Conservation (phyloP, 2,329 filamentous ascomycete genomes). For the Trichophaea hybrida region DNA sequence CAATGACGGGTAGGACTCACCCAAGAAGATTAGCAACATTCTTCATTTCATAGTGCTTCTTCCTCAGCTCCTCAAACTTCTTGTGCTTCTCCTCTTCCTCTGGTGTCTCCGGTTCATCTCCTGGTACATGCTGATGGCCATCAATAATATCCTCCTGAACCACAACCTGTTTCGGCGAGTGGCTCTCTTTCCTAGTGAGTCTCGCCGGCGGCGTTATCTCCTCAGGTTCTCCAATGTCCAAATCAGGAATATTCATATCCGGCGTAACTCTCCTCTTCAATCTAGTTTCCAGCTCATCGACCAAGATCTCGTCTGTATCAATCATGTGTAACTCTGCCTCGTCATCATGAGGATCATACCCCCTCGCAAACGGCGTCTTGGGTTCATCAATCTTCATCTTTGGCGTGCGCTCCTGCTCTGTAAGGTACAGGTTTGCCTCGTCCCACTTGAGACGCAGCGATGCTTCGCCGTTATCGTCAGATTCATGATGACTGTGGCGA, state of each 20-base stretch:
- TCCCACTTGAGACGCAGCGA: slow-evolving; percentile 89
- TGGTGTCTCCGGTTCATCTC: slow-evolving; percentile 45
- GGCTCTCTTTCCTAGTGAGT: slow-evolving; percentile 26
- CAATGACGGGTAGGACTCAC: slow-evolving; percentile 33
- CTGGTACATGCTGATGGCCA: slow-evolving; percentile 35
- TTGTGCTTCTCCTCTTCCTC: slow-evolving; percentile 84
- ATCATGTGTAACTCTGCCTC: slow-evolving; percentile 52
- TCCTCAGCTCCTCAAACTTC: slow-evolving; percentile 79
- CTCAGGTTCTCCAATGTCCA: slow-evolving; percentile 84
- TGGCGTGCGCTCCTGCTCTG: slow-evolving; percentile 83
- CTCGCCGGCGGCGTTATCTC: slow-evolving; percentile 33
- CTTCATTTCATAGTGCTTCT: slow-evolving; percentile 98
- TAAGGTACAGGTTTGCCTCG: slow-evolving; percentile 92
- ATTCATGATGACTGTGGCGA: slow-evolving; percentile 47
- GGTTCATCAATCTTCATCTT: slow-evolving; percentile 99
- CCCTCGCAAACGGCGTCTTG: slow-evolving; percentile 89
- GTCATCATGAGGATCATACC: slow-evolving; percentile 81
- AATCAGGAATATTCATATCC: slow-evolving; percentile 74
- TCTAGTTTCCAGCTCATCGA: slow-evolving; percentile 48
- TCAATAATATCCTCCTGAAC: slow-evolving; percentile 50
- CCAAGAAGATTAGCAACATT: slow-evolving; percentile 79
- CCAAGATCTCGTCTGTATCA: slow-evolving; percentile 56
- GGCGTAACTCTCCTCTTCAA: slow-evolving; percentile 32
- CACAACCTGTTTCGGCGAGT: slow-evolving; percentile 56
- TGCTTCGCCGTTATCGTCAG: slow-evolving; percentile 40